Base-by-base conservation (phyloP, 2,329 filamentous ascomycete genomes). In the Aureobasidium lini region DNA sequence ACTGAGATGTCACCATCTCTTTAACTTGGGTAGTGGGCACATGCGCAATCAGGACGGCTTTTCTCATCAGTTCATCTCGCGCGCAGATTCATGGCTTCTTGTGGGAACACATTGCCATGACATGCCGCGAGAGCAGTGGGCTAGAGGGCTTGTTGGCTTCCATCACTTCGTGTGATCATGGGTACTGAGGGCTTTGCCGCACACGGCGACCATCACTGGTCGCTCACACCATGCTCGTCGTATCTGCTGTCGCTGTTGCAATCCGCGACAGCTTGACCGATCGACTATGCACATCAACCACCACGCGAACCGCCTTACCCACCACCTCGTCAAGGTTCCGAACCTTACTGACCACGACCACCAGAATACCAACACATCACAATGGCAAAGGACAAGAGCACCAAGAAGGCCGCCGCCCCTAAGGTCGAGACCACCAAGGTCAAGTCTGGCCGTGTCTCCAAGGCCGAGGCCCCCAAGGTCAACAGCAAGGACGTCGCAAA, bases 401-500 rank as follows among this genome's bases (percentile, higher is more conserved):
- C 57, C 42, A 69, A 69, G 64, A 64, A 66, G 62, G 54, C 63
- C 57, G 65, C 59, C 62, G 65, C 59, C 62, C 64, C 50, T 15
- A 64, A 64, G 52, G 59, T 57, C 48, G 44, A 61, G 79, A 66
- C 73, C 76, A 68, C 70, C 46, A 61, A 61, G 53, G 57, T 85
- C 74, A 89, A 89, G 79, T 80, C 80, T 67, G 84, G 79, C 66
- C 82, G 82, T 65, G 79, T 89, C 68, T 82, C 81, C 76, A 91
- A 90, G 80, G 71, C 84, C 62, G 80, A 87, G 72, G 81, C 81
- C 64, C 75, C 84, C 70, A 86, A 84, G 76, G 75, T 79, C 62
- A 87, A 87, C 78, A 81, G 83, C 67, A 88, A 88, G 80, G 79
- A 84, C 64, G 71, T 83, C 60, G 84, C 84, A 67, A 88, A 88